These are phyloP conservation scores for Chaetomiaceae sp. DNA, from an alignment of 2,329 filamentous ascomycete species.

Conservation along the genomic window DNA sequence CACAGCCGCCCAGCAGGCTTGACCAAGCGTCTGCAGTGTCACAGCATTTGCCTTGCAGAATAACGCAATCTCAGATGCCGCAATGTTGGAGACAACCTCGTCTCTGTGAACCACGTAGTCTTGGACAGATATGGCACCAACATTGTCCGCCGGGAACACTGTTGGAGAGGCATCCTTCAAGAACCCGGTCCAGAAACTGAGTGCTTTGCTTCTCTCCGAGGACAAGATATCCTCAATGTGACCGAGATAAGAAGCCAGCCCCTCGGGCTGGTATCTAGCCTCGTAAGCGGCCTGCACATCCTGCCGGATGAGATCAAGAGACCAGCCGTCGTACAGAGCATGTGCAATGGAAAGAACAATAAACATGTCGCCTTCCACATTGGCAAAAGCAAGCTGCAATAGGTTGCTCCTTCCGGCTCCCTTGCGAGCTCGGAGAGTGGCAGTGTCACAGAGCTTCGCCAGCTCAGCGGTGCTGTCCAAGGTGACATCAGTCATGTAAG, in stretches of 20 bases:
- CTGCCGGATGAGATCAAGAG: slow-evolving; percentile 66
- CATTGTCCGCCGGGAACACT: neutral
- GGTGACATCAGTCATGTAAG: slow-evolving; percentile 22
- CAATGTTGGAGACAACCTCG: slow-evolving; percentile 42
- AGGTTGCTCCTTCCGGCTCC: slow-evolving; percentile 36
- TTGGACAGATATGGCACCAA: neutral
- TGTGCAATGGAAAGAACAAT: slow-evolving; percentile 71
- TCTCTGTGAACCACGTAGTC: slow-evolving; percentile 32
- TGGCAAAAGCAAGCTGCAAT: slow-evolving; percentile 46
- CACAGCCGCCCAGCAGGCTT: slow-evolving; percentile 69
- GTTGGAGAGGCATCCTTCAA: slow-evolving; percentile 45
- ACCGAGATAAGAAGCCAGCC: slow-evolving; percentile 39
- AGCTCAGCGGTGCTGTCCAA: slow-evolving; percentile 33
- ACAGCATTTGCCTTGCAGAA: slow-evolving; percentile 64
- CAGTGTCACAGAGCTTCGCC: slow-evolving; percentile 32
- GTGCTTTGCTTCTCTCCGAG: no score
- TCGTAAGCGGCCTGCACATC: slow-evolving; percentile 65
- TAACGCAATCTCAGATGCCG: slow-evolving; percentile 38
- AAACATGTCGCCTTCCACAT: slow-evolving; percentile 34
- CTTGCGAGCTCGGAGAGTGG: slow-evolving; percentile 35
- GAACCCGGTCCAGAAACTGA: slow-evolving; percentile 66
- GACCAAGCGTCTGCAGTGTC: slow-evolving; percentile 71
- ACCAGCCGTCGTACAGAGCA: slow-evolving; percentile 87
- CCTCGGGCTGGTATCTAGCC: slow-evolving; percentile 37
- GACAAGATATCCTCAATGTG: slow-evolving; percentile 52